phyloP scores from a whole-genome alignment of 1,139 yeast genomes.

The Yamadazyma spencermartinsiae region DNA sequence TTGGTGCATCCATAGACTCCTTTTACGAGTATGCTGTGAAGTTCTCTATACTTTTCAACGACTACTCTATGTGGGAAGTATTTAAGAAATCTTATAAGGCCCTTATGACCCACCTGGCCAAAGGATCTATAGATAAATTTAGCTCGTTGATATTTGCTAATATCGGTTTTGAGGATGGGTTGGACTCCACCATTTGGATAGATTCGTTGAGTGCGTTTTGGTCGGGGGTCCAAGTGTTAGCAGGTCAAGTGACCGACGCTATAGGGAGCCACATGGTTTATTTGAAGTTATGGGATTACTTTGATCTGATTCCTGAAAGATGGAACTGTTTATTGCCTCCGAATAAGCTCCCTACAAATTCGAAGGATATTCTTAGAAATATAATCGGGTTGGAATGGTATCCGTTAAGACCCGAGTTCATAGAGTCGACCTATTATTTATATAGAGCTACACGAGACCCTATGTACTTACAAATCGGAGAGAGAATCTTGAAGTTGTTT shows the following conservation, averaged over 20 bases:
- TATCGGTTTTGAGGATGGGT: constrained; percentile 56
- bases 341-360: constrained; percentile 10
- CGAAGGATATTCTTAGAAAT: constrained; percentile 14
- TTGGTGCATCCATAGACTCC: constrained; percentile 94
- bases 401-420: constrained; percentile 87
- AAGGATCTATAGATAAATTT: constrained; percentile 37
- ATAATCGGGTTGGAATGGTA: constrained; percentile 78
- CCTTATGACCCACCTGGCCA: constrained; percentile 47
- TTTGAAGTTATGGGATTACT: constrained; percentile 77
- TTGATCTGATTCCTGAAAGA: constrained; percentile 83
- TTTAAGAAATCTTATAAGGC: constrained; percentile 64
- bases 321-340: constrained; percentile 53
- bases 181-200: constrained; percentile 62
- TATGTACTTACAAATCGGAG: constrained; percentile 74
- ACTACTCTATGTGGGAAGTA: constrained; percentile 55
- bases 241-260: constrained; percentile 75
- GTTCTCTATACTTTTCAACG: constrained; percentile 71
- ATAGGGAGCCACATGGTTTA: constrained; percentile 61
- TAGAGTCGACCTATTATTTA: constrained; percentile 83
- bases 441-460: constrained; percentile 89
- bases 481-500: constrained; percentile 56
- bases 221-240: constrained; percentile 79
- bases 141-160: constrained; percentile 62
- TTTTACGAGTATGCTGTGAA: constrained; percentile 88
- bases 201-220: constrained; percentile 88